Evolutionary conservation across 768 basidiomycete species (phyloP), one percentile per base, ranked within the genome.

Genomic region (Naganishia vishniacii): DNA sequence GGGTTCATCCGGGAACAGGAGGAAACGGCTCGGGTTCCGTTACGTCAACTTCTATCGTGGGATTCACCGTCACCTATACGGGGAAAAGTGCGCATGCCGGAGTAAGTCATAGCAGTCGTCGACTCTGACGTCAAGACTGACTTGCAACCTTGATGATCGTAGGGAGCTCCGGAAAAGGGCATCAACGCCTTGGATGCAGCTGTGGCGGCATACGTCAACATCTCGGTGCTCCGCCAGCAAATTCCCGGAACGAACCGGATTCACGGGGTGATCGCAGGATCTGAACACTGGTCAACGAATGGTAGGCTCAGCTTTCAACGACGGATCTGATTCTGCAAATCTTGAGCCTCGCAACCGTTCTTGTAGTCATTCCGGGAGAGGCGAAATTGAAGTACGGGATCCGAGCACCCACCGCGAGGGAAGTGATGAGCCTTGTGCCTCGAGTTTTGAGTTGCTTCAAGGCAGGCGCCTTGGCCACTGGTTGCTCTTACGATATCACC

Each of bases 11-110:
- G 5, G 59, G 58, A 28, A 45, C 59, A 0, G 62, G 63, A 0
- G 49, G 59, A 1, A 64, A 62, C 16, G 63, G 51, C 13, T 56
- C 49, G 40, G 28, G 23, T 23, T 53, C 44, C 18, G 51, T 64
- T 9, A 56, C 34, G 28, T 53, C 49, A 20, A 64, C 51, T 23
- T 53, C 40, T 44, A 59, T 64, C 37, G 65, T 70, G 3, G 72
- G 70, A 3, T 70, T 73, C 58, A 66, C 64, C 4, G 66, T 69
- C 53, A 67, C 69, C 23, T 72, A 69, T 53, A 60, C 49, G 31
- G 71, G 70, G 4, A 65, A 61, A 47, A 68, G 70, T 13, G 73
- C 73, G 0, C 73, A 74, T 66, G 73, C 73, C 0, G 73, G 71
- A 0, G 71, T 72, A 7, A 72, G 70, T 67, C 0, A 0, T 6